Conservation (phyloP, 176 grass and related monocot species). For the Miscanthus lutarioriparius region DNA sequence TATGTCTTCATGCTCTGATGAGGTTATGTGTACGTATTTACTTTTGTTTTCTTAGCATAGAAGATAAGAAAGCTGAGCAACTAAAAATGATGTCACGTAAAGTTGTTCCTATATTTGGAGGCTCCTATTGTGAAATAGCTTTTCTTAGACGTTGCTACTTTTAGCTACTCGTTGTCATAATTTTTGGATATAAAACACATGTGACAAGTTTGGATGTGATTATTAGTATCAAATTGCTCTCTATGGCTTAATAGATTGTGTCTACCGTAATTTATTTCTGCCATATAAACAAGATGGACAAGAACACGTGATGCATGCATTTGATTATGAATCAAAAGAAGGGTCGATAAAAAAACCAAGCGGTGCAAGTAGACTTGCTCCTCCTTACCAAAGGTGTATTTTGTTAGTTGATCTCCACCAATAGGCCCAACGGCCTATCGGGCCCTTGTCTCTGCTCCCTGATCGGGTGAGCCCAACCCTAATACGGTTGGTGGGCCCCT, state of each 20-base stretch:
- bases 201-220: neutral
- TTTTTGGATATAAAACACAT: neutral
- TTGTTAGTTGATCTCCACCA: too few species aligned
- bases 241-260: neutral
- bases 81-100: neutral
- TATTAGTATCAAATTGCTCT: neutral
- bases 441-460: too few species aligned
- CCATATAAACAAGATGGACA: too few species aligned
- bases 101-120: neutral
- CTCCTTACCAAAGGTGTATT: too few species aligned
- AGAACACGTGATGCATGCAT: neutral
- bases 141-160: neutral
- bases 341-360: too few species aligned
- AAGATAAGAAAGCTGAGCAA: neutral
- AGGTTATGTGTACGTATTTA: neutral
- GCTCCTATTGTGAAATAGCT: neutral
- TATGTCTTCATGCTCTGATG: neutral
- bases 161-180: neutral
- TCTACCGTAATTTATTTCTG: neutral
- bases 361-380: too few species aligned
- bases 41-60: too few species aligned
- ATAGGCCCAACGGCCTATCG: too few species aligned
- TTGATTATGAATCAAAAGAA: too few species aligned
- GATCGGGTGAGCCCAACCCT: too few species aligned
- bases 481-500: too few species aligned